Evolutionary conservation across 2,329 filamentous ascomycete species (phyloP).

Genomic region (Xylaria polymorpha): DNA sequence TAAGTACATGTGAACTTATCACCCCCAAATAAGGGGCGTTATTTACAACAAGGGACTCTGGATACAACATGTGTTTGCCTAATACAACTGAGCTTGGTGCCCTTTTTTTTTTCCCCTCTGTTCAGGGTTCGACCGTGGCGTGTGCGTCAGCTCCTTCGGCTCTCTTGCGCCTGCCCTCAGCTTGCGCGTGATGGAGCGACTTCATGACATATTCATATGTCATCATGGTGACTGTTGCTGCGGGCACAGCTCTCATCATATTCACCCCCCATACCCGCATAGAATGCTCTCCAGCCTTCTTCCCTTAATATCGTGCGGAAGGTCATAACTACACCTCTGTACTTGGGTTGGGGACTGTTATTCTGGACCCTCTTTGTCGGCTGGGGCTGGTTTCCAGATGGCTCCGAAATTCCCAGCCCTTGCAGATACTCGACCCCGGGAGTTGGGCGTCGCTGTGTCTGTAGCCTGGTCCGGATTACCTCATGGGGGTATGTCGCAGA

Average conservation of each 20-base stretch:
- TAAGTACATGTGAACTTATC: constrained; percentile 17
- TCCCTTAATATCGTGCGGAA: constrained; percentile 86
- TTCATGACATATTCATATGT: constrained; percentile 87
- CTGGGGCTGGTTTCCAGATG: constrained; percentile 60
- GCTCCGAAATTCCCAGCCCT: constrained; percentile 59
- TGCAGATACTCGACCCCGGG: constrained; percentile 65
- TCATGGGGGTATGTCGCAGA: constrained; percentile 97
- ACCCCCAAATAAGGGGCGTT: constrained; percentile 5
- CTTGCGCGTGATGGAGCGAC: constrained; percentile 59
- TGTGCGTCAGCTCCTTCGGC: constrained; percentile 38
- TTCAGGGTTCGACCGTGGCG: constrained; percentile 41
- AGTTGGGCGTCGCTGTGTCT: constrained; percentile 86
- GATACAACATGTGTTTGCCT: constrained; percentile 21
- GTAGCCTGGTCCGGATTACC: constrained; percentile 90
- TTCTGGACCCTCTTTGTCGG: constrained; percentile 41
- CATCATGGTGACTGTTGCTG: constrained; percentile 96
- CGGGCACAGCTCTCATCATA: constrained; percentile 93
- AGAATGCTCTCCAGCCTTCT: constrained; percentile 96
- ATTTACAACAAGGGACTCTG: constrained; percentile 34
- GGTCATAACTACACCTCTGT: constrained; percentile 83
- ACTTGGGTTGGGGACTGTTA: constrained; percentile 58
- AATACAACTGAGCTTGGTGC: constrained; percentile 20
- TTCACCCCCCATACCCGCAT: constrained; percentile 96
- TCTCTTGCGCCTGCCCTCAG: constrained; percentile 54
- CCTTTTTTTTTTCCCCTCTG: neutral